Evolutionary conservation across 2,329 filamentous ascomycete species (phyloP).

Genomic region (Epichloe festucae): DNA sequence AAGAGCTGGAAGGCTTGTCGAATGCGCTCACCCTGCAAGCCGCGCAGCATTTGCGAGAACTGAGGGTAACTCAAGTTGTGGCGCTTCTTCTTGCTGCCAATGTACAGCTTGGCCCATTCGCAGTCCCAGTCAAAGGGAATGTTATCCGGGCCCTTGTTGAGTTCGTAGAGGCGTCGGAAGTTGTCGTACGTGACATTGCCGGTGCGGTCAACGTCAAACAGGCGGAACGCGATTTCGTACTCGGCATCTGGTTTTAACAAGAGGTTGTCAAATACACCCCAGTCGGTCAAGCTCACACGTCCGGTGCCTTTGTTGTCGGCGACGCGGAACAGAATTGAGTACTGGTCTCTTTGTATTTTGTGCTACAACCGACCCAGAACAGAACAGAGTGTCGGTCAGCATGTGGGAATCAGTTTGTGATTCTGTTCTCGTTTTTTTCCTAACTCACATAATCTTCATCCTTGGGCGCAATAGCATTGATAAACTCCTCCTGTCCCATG

Average conservation of each 20-base stretch:
- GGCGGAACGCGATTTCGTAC: slow-evolving; percentile 95
- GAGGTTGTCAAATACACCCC: slow-evolving; percentile 87
- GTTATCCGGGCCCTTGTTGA: slow-evolving; percentile 72
- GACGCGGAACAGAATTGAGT: slow-evolving; percentile 81
- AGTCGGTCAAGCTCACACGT: slow-evolving; percentile 69
- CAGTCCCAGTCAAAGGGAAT: slow-evolving; percentile 96
- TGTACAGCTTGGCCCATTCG: slow-evolving; percentile 91
- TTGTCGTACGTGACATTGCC: slow-evolving; percentile 83
- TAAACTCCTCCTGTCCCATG: slow-evolving; percentile 77
- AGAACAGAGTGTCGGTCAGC: neutral
- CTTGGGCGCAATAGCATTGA: slow-evolving; percentile 75
- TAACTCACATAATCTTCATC: slow-evolving; percentile 80
- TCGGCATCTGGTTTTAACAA: slow-evolving; percentile 90
- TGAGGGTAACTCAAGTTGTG: slow-evolving; percentile 91
- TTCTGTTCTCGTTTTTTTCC: neutral
- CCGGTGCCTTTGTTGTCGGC: slow-evolving; percentile 69
- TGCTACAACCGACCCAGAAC: slow-evolving; percentile 43
- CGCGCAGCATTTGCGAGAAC: slow-evolving; percentile 95
- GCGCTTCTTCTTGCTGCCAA: slow-evolving; percentile 73
- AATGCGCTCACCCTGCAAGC: slow-evolving; percentile 89
- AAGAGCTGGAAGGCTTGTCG: slow-evolving; percentile 88
- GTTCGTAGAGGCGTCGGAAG: slow-evolving; percentile 73
- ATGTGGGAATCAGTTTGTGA: neutral
- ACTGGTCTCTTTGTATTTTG: slow-evolving; percentile 95
- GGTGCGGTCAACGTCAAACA: slow-evolving; percentile 78